Evolutionary conservation across 192 early-diverging fungal species (phyloP).

Genomic region (Coemansia sp.): DNA sequence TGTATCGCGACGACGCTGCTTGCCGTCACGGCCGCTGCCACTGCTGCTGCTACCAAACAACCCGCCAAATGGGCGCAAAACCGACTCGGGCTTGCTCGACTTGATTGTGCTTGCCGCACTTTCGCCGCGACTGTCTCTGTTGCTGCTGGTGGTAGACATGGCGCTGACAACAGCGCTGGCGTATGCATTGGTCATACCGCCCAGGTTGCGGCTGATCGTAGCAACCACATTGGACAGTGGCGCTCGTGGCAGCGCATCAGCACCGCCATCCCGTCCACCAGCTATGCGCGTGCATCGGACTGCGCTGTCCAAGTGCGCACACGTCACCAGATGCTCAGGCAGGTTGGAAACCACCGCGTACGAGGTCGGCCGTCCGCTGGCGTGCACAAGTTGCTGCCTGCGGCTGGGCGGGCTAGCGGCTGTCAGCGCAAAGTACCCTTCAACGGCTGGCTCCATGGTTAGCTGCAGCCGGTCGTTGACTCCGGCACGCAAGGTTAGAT

Average conservation of each 20-base stretch:
- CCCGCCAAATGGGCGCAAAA: constrained; percentile 18
- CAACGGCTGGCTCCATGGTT: constrained; percentile 19
- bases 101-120: background rate
- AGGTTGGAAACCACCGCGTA: constrained; percentile 16
- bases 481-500: constrained; percentile 17
- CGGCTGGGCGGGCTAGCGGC: constrained; percentile 34
- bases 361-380: constrained; percentile 13
- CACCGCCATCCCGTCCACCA: background rate
- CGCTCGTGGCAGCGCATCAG: constrained; percentile 2
- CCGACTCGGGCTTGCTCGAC: constrained; percentile 1
- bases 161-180: constrained; percentile 35
- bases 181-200: constrained; percentile 45
- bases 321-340: constrained; percentile 25
- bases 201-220: constrained; percentile 5
- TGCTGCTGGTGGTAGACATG: constrained; percentile 15
- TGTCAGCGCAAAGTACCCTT: constrained; percentile 20
- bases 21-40: background rate
- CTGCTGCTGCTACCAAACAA: constrained; percentile 24
- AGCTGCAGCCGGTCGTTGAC: constrained; percentile 29
- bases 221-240: background rate
- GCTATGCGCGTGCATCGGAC: constrained; percentile 19
- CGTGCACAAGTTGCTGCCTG: constrained; percentile 14
- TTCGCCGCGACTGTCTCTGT: background rate
- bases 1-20: background rate
- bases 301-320: constrained; percentile 25